Percentiles rank a stretch among this genome's conserved stretches.
Conservation (phyloP, 352 stramenopile species). For the Blastocystis sp. region DNA sequence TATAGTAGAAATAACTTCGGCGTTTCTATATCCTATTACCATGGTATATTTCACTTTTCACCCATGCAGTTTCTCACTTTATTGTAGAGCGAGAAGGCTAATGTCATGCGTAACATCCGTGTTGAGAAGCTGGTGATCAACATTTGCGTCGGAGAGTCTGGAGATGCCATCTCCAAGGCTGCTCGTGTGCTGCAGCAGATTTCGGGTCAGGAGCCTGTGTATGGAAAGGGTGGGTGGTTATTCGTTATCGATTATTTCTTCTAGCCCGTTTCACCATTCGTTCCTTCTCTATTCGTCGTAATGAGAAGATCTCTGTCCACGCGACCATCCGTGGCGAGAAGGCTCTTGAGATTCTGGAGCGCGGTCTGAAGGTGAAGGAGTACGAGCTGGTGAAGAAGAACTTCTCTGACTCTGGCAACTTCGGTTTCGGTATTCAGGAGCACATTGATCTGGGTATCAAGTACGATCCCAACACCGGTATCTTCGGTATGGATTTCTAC, state of each 20-base stretch:
- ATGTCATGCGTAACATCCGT: constrained; percentile 93
- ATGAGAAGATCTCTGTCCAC: constrained; percentile 99
- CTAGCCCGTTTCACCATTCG: constrained; percentile 90
- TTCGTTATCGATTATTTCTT: constrained; percentile 28
- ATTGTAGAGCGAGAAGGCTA: constrained; percentile 65
- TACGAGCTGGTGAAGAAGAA: constrained; percentile 96
- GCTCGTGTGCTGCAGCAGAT: constrained; percentile 96
- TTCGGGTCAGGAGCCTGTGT: constrained; percentile 94
- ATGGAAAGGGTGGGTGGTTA: constrained; percentile 75
- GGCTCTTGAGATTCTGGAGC: constrained; percentile 94
- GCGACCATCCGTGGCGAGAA: constrained; percentile 95
- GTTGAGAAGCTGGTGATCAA: constrained; percentile 99
- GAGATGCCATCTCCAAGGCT: constrained; percentile 85
- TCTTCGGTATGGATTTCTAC: constrained; percentile 99
- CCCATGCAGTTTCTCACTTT: background rate
- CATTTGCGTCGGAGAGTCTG: constrained; percentile 95
- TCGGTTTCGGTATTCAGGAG: constrained; percentile 78
- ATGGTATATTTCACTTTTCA: background rate
- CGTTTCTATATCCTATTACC: background rate
- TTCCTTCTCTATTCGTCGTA: constrained; percentile 97
- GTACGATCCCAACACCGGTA: constrained; percentile 98
- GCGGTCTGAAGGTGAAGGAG: constrained; percentile 98
- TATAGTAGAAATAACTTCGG: background rate
- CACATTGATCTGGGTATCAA: constrained; percentile 99
- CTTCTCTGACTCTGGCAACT: constrained; percentile 82